These are phyloP conservation scores for Botryotinia narcissicola DNA, from an alignment of 2,329 filamentous ascomycete genomes.

Conservation along the genomic window DNA sequence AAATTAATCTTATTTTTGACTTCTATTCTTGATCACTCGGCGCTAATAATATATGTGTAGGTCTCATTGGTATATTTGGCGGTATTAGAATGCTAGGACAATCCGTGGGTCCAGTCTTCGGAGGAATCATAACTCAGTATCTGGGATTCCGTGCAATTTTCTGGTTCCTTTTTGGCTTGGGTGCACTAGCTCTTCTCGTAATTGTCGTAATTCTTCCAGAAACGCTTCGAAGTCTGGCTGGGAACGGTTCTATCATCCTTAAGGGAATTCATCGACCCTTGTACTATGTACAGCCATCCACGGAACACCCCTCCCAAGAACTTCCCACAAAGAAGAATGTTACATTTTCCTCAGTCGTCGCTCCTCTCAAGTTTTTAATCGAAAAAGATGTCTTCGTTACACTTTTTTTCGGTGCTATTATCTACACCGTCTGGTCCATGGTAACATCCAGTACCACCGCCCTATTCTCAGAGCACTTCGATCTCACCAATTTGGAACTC, in stretches of 20 bases:
- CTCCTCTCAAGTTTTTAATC: constrained; percentile 43
- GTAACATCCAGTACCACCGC: constrained; percentile 40
- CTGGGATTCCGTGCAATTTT: constrained; percentile 51
- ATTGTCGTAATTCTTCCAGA: constrained; percentile 31
- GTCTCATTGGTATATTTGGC: constrained; percentile 4
- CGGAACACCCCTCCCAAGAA: constrained; percentile 29
- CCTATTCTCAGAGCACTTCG: constrained; percentile 42
- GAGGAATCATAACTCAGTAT: constrained; percentile 45
- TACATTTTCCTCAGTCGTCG: constrained; percentile 39
- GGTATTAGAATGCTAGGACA: constrained; percentile 26
- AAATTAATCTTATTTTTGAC: neutral
- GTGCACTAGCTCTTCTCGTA: constrained; percentile 41
- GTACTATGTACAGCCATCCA: constrained; percentile 31
- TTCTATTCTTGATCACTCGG: neutral
- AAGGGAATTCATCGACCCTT: constrained; percentile 44
- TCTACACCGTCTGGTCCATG: constrained; percentile 16
- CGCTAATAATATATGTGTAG: neutral
- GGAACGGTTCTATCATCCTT: constrained; percentile 30
- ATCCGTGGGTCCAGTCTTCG: constrained; percentile 47
- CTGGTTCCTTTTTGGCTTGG: constrained; percentile 45
- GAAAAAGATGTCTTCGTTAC: constrained; percentile 48
- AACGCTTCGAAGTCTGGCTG: constrained; percentile 31
- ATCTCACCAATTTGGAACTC: constrained; percentile 42
- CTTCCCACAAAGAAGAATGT: constrained; percentile 33
- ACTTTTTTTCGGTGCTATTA: constrained; percentile 34